phyloP scores from a whole-genome alignment of 1,284 basidiomycete genomes.

The Meripilus lineatus region DNA sequence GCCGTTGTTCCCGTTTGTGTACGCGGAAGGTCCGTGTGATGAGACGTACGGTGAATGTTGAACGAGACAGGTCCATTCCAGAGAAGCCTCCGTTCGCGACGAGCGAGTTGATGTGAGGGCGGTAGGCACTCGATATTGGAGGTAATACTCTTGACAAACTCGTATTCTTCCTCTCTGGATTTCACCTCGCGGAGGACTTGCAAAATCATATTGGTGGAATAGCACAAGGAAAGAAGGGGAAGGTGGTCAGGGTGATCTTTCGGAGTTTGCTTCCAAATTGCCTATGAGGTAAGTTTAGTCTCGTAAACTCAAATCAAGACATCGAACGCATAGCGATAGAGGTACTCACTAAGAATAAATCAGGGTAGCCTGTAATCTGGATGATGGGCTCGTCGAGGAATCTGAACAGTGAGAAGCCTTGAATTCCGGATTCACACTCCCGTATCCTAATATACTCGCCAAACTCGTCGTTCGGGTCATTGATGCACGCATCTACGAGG shows the following conservation, averaged over 20 bases:
- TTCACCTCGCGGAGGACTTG: conserved; percentile 80
- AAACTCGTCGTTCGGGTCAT: conserved; percentile 45
- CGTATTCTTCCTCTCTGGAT: conserved; percentile 78
- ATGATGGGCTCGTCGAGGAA: conserved; percentile 76
- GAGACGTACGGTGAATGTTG: not conserved
- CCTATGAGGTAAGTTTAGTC: conserved; percentile 36
- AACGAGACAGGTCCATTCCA: conserved; percentile 48
- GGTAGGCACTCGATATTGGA: conserved; percentile 59
- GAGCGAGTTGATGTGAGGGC: conserved; percentile 44
- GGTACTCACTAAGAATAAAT: conserved; percentile 67
- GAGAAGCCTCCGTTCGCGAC: conserved; percentile 68
- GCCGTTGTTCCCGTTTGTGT: no score
- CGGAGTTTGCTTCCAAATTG: conserved; percentile 64
- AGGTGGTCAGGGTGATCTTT: conserved; percentile 65
- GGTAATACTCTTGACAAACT: conserved; percentile 59
- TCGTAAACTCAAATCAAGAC: not conserved
- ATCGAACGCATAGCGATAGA: not conserved
- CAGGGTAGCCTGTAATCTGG: conserved; percentile 67
- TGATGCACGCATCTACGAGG: conserved; percentile 31
- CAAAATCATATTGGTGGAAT: conserved; percentile 64
- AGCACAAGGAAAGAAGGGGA: conserved; percentile 59
- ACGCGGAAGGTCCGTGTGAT: no score
- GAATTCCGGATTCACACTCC: conserved; percentile 46
- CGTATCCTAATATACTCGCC: conserved; percentile 82
- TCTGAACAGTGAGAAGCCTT: conserved; percentile 58